Conservation (phyloP, 345 rosid genomes). For the Brassica cretica region DNA sequence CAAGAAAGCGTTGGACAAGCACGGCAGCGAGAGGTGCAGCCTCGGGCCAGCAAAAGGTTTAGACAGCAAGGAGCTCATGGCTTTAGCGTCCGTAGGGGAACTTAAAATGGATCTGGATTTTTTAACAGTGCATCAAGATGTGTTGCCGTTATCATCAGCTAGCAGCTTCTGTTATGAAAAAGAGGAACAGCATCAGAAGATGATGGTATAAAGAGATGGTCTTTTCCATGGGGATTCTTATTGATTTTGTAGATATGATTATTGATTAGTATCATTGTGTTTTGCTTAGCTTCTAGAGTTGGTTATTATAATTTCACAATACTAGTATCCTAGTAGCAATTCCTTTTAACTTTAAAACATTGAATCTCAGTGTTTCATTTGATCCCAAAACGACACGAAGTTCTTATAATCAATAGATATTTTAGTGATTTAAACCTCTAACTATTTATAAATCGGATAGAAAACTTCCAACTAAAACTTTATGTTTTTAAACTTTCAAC, state of each 20-base stretch:
- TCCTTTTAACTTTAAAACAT: neutral
- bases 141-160: neutral
- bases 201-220: neutral
- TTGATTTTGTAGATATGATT: constrained; percentile 15
- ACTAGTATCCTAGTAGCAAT: neutral
- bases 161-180: neutral
- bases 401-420: no score
- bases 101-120: constrained; percentile 23
- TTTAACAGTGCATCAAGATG: neutral
- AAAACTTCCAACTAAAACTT: no score
- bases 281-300: neutral
- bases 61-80: constrained; percentile 44
- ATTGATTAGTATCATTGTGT: neutral
- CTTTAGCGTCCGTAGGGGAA: constrained; percentile 42
- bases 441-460: no score
- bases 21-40: constrained; percentile 47
- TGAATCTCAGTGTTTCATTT: neutral
- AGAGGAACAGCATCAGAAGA: constrained; percentile 18
- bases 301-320: neutral
- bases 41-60: constrained; percentile 58
- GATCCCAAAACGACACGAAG: no score
- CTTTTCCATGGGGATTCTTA: neutral
- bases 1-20: constrained; percentile 61
- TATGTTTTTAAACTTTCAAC: no score
- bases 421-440: no score